Evolutionary conservation across 352 stramenopile genomes (phyloP).

Genomic region (Hyphochytrium catenoides): DNA sequence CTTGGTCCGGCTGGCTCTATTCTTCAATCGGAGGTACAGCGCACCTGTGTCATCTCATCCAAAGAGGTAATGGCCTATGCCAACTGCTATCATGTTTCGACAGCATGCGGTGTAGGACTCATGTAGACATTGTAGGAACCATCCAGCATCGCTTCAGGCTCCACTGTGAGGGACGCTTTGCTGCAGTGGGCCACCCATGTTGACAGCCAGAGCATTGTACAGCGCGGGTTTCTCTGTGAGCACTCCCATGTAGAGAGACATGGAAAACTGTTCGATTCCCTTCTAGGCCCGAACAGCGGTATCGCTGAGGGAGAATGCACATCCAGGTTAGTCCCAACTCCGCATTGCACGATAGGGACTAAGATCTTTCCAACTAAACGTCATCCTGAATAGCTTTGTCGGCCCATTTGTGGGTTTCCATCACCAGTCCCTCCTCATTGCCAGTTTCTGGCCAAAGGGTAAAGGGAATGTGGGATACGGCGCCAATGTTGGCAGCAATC

Average conservation of each 20-base stretch:
- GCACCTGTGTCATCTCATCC: no score
- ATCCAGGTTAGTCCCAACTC: no score
- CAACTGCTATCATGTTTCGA: no score
- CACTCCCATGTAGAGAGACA: constrained; percentile 44
- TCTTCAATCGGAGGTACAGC: no score
- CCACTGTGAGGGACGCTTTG: constrained; percentile 10
- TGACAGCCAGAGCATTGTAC: constrained; percentile 30
- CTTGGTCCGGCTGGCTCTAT: no score
- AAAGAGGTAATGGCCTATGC: no score
- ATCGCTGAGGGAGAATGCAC: constrained; percentile 70
- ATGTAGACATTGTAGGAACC: no score
- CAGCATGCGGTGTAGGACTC: no score
- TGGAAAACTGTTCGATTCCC: constrained; percentile 49
- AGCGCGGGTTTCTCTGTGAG: constrained; percentile 41
- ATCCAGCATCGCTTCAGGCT: no score
- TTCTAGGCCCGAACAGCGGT: constrained; percentile 21
- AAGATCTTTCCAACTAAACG: no score
- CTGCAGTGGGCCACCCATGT: constrained; percentile 15
- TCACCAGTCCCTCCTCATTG: constrained; percentile 75
- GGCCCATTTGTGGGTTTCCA: constrained; percentile 84
- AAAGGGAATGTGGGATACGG: constrained; percentile 79
- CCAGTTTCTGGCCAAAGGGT: constrained; percentile 67
- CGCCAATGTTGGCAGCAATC: constrained; percentile 88
- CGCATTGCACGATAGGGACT: no score
- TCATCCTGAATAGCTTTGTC: constrained; percentile 67